These are phyloP conservation scores for Agapanthus africanus DNA, from an alignment of 106 monocot genomes.

Conservation along the genomic window DNA sequence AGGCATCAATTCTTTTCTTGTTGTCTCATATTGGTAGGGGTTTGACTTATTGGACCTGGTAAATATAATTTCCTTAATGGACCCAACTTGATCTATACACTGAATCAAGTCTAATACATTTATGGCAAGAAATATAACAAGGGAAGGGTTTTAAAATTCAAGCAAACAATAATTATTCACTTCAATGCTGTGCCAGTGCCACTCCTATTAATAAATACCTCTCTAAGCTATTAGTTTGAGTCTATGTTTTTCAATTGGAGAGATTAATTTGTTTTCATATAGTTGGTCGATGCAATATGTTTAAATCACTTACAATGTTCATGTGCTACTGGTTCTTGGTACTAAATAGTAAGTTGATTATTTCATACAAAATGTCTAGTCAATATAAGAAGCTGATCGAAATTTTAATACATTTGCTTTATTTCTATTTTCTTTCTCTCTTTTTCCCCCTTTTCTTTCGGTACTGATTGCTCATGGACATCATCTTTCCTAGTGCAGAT, in stretches of 20 bases:
- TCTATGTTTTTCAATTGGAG: neutral
- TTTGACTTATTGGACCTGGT: no score
- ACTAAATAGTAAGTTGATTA: neutral
- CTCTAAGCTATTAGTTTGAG: no score
- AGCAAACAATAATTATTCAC: no score
- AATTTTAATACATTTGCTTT: neutral
- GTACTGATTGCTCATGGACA: slow-evolving; percentile 4
- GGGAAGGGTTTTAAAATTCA: no score
- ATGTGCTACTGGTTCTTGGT: neutral
- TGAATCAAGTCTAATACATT: no score
- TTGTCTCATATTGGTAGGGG: no score
- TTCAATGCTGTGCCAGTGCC: no score
- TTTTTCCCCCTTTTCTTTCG: neutral
- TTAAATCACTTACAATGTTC: neutral
- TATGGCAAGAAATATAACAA: no score
- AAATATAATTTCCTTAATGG: no score
- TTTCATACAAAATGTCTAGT: neutral
- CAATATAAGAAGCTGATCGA: neutral
- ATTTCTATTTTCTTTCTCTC: neutral
- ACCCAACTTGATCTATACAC: no score
- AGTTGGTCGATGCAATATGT: neutral
- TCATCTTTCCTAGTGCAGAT: slow-evolving; percentile 38
- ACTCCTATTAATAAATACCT: no score
- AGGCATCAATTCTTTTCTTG: no score
- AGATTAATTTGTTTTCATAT: neutral